Conservation (phyloP, 331 rosid genomes). For the Quercus lobata region DNA sequence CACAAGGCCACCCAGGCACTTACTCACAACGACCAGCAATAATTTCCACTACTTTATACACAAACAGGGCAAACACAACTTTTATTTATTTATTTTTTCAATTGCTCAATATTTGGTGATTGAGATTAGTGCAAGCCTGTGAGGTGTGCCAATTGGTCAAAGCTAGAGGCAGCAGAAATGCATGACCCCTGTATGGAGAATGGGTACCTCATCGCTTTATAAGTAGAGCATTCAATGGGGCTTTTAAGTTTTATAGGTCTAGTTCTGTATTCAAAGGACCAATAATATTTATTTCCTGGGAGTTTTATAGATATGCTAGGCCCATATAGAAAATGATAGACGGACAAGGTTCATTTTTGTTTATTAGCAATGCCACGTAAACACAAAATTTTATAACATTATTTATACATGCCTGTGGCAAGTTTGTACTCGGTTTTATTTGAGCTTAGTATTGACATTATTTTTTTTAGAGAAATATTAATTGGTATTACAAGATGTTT, state of each 20-base stretch:
- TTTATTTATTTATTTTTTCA: not conserved
- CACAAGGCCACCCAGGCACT: not conserved
- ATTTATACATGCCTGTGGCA: too few species aligned
- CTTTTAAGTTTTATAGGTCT: slow-evolving; percentile 20
- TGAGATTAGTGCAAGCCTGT: slow-evolving; percentile 15
- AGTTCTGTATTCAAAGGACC: slow-evolving; percentile 23
- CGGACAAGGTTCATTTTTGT: too few species aligned
- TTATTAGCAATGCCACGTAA: too few species aligned
- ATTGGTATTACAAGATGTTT: fast-evolving
- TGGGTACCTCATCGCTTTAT: slow-evolving; percentile 18
- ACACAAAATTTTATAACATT: too few species aligned
- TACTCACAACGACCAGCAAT: not conserved
- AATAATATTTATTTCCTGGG: not conserved
- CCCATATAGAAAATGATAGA: not conserved
- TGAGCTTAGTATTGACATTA: too few species aligned
- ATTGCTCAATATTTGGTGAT: slow-evolving; percentile 18
- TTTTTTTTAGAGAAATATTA: too few species aligned
- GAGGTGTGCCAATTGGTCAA: slow-evolving; percentile 50
- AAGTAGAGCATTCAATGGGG: slow-evolving; percentile 28
- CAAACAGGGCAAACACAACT: not conserved
- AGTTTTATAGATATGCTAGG: slow-evolving; percentile 21
- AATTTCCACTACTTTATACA: slow-evolving; percentile 27
- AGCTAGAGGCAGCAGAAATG: slow-evolving; percentile 23
- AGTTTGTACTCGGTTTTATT: too few species aligned
- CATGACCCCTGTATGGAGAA: slow-evolving; percentile 7